Evolutionary conservation across 805 yeast genomes (phyloP), one percentile per base, ranked within the genome.

Genomic region (Saturnispora gosingensis): DNA sequence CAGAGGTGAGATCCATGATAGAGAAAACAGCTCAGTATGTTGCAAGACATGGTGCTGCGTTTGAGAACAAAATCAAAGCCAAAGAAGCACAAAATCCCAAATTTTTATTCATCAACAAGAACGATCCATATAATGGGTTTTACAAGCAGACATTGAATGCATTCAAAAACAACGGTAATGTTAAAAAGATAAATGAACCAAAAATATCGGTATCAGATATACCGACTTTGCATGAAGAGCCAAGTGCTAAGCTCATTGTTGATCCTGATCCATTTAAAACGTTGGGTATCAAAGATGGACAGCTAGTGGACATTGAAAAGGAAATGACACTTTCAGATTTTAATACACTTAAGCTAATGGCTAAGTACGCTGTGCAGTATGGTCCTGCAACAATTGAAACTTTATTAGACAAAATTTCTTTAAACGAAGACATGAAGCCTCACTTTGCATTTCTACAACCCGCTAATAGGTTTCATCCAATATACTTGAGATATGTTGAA

Each of bases 21-120:
- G 81, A 78, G 48, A 85, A 83, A 60, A 85, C 96, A 0, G 88
- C 83, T 0, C 77, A 71, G 3, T 87, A 83, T 59, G 88, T 89
- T 5, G 58, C 68, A 28, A 72, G 84, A 55, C 85, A 87, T 60
- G 96, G 96, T 0, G 59, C 63, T 1, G 69, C 76, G 1, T 86
- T 88, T 66, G 93, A 83, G 59, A 69, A 70, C 9, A 69, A 84
- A 47, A 74, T 87, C 52, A 67, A 67, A 16, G 67, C 66, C 36
- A 70, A 67, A 36, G 81, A 81, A 55, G 64, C 69, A 15, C 63
- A 67, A 5, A 74, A 74, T 48, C 71, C 72, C 30, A 79, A 81
- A 61, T 86, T 88, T 64, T 69, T 76, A n/a, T 90, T 90, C 60
- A 64, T 89, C 5, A 63, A 72, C 18, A 72, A 71, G 1, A 70